Evolutionary conservation across 192 early-diverging fungal species (phyloP), one percentile per base, ranked within the genome.

Genomic region (Jimgerdemannia lactiflua): DNA sequence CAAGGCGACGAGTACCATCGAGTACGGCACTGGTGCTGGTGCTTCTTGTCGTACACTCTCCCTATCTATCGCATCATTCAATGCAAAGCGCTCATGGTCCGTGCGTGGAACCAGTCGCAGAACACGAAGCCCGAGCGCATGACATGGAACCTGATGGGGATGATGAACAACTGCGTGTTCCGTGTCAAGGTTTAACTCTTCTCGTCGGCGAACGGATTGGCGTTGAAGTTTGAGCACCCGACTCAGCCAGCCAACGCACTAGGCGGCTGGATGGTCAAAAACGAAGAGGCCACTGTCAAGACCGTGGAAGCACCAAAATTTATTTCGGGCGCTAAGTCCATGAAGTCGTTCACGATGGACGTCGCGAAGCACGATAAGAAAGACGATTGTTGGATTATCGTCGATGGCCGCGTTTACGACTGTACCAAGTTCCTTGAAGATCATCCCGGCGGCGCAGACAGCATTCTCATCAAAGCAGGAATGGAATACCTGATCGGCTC

Each of bases 371-470:
- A 96, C 80, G 84, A 75, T 14, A 83, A 72, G 39, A 87, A 87
- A 71, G 80, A 85, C 44, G 93, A 96, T 77, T 84, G 90, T 75
- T 97, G 94, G 95, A 87, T 95, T 79, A 76, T 92, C 42, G 82
- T 94, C 17, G 73, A 85, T 69, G 84, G 83, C 70, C 89, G 89
- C 68, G 93, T 94, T 19, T 93, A 92, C 75, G 86, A 93, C 79
- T 84, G 89, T 71, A 89, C 92, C 41, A 77, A 76, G 41, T 93
- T 92, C 76, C 79, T 93, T 63, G 82, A 89, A 72, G 84, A 92
- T 82, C 95, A 97, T 83, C 95, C 95, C 42, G 95, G 95, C 76
- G 96, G 96, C 66, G 91, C 91, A 75, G 94, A 96, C 72, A 93
- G 94, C 43, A 90, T 98, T 66, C 71, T 90, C 29, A 94, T 96